A percentile compares a stretch with the other conserved stretches of the same genome.
Conservation (phyloP, 2,329 filamentous ascomycete genomes). For the Talaromyces sp. region DNA sequence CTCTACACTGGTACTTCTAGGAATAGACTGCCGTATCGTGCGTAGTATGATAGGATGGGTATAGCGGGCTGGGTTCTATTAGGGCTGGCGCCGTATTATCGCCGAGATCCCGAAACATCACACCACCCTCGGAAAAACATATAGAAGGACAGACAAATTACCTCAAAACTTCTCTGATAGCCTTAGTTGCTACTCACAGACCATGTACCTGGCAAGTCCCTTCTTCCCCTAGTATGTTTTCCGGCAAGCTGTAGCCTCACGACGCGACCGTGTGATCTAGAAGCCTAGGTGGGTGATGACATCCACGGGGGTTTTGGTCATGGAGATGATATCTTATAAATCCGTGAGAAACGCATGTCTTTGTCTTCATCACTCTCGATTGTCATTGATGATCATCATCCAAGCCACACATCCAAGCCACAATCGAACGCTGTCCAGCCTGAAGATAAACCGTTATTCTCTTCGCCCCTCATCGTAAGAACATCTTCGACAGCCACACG, state of each 20-base stretch:
- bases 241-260: background rate
- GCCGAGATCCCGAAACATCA: slow-evolving; percentile 20
- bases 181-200: background rate
- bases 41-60: background rate
- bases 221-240: background rate
- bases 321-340: slow-evolving; percentile 10
- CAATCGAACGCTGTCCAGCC: background rate
- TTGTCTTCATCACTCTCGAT: background rate
- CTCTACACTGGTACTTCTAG: background rate
- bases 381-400: background rate
- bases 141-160: slow-evolving; percentile 2
- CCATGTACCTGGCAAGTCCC: background rate
- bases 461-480: background rate
- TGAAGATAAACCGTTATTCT: background rate
- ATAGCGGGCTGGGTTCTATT: background rate
- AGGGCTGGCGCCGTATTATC: slow-evolving; percentile 15
- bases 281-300: background rate
- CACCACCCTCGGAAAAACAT: slow-evolving; percentile 6
- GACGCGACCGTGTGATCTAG: slow-evolving; percentile 4
- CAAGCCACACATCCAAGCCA: background rate
- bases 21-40: background rate
- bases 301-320: background rate
- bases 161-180: slow-evolving; percentile 2
- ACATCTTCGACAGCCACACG: background rate
- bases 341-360: background rate